phyloP scores from a whole-genome alignment of 2,329 filamentous ascomycete genomes.

The Alternaria sp. region DNA sequence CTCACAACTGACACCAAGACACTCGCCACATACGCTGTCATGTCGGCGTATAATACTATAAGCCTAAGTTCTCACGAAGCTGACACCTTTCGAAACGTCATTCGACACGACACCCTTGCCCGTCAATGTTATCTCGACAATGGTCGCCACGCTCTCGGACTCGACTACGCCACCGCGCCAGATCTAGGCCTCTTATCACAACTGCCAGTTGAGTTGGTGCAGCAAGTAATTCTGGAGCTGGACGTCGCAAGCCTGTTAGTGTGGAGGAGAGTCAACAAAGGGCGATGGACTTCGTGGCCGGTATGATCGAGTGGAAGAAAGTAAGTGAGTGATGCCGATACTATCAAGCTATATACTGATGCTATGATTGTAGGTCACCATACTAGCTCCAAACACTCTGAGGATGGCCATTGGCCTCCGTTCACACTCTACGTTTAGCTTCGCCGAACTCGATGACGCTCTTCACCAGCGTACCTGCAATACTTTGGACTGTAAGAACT shows the following conservation, averaged over 20 bases:
- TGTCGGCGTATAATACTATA: not conserved
- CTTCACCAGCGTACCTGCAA: not conserved
- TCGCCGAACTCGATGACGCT: not conserved
- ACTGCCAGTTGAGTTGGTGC: not conserved
- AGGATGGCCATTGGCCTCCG: not conserved
- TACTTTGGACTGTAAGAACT: not conserved
- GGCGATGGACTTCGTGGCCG: not conserved
- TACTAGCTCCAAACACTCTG: not conserved
- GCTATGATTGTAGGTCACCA: not conserved
- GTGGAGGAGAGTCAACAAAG: not conserved
- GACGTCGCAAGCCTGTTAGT: too few species aligned
- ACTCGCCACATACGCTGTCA: not conserved
- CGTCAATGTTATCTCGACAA: not conserved
- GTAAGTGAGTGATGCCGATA: not conserved
- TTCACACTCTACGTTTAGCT: not conserved
- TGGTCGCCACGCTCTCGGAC: not conserved
- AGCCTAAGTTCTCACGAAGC: not conserved
- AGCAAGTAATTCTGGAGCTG: not conserved
- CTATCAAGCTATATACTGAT: not conserved
- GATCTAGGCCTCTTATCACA: not conserved
- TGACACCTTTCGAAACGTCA: not conserved
- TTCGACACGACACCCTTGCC: not conserved
- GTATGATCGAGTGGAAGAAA: not conserved
- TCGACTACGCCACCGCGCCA: not conserved
- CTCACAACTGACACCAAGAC: not conserved